A percentile compares a stretch with the other conserved stretches of the same genome.
Conservation (phyloP, 345 rosid species). For the Camelina neglecta region DNA sequence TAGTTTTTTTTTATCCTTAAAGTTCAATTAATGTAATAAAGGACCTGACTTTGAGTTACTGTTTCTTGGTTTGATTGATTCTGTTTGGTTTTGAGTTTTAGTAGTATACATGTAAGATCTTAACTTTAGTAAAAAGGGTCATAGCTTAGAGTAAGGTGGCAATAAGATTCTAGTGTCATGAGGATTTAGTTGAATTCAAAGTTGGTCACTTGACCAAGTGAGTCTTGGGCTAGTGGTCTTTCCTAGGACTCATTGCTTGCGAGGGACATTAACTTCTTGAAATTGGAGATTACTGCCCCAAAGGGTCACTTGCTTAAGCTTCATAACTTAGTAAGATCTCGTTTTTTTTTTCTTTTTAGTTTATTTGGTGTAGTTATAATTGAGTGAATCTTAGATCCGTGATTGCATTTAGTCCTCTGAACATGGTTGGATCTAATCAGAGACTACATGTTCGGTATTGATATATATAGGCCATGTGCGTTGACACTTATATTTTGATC, state of each 20-base stretch:
- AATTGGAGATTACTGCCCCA: too few relatives aligned
- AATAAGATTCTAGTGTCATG: neutral
- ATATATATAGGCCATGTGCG: conserved; percentile 36
- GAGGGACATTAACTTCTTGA: neutral
- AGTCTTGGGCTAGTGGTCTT: neutral
- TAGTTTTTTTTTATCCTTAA: conserved; percentile 29
- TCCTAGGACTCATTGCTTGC: neutral
- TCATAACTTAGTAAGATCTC: neutral
- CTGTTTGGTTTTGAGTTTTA: neutral
- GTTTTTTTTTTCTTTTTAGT: neutral
- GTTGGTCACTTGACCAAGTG: neutral
- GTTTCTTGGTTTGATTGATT: neutral
- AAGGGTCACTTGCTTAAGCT: neutral
- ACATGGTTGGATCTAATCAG: conserved; percentile 32
- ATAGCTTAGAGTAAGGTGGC: neutral
- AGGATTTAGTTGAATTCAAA: neutral
- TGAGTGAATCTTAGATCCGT: neutral
- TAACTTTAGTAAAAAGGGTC: neutral
- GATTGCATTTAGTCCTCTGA: conserved; percentile 8
- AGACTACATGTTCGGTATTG: neutral
- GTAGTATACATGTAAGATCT: conserved; percentile 9
- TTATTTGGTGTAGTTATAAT: conserved; percentile 4
- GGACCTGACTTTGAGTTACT: neutral
- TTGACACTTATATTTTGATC: neutral
- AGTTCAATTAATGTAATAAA: neutral